phyloP scores from a whole-genome alignment of 352 stramenopile species.

The Phytopythium mirpurense region DNA sequence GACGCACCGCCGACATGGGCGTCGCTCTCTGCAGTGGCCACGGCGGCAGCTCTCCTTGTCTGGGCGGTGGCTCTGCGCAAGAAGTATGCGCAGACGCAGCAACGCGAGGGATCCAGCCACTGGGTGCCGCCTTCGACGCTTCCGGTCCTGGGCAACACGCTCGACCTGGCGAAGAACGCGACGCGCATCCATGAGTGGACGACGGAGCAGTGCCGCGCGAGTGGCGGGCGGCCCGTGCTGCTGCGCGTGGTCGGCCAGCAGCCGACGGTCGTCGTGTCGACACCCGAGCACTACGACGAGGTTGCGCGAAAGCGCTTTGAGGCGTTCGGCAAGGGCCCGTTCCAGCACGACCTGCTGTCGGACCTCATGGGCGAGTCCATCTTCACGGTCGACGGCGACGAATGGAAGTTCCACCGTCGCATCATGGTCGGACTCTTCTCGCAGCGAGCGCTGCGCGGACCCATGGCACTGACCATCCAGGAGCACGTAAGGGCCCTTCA shows the following conservation, averaged over 20 bases:
- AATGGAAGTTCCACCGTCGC: slow-evolving; percentile 72
- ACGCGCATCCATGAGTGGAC: slow-evolving; percentile 32
- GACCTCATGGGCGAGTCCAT: slow-evolving; percentile 74
- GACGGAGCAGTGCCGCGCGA: slow-evolving; percentile 17
- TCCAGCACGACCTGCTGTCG: slow-evolving; percentile 29
- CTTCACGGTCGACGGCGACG: slow-evolving; percentile 51
- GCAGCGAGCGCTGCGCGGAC: slow-evolving; percentile 33
- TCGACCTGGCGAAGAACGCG: slow-evolving; percentile 16
- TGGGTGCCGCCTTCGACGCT: slow-evolving; percentile 17
- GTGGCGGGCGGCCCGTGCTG: slow-evolving; percentile 13
- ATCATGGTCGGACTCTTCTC: slow-evolving; percentile 87
- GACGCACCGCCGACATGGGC: too few relatives aligned
- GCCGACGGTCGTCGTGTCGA: slow-evolving; percentile 23
- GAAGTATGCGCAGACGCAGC: too few relatives aligned
- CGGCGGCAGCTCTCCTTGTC: too few relatives aligned
- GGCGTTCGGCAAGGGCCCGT: slow-evolving; percentile 65
- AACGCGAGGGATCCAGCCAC: too few relatives aligned
- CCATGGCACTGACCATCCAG: slow-evolving; percentile 22
- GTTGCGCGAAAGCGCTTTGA: slow-evolving; percentile 63
- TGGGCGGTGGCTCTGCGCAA: too few relatives aligned
- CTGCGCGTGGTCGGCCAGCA: slow-evolving; percentile 14
- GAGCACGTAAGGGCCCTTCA: too few relatives aligned
- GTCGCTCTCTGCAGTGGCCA: too few relatives aligned
- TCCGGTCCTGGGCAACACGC: slow-evolving; percentile 23
- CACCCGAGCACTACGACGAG: slow-evolving; percentile 36